Evolutionary conservation across 2,329 filamentous ascomycete genomes (phyloP), one percentile per base, ranked within the genome.

Genomic region (Talaromyces amestolkiae): DNA sequence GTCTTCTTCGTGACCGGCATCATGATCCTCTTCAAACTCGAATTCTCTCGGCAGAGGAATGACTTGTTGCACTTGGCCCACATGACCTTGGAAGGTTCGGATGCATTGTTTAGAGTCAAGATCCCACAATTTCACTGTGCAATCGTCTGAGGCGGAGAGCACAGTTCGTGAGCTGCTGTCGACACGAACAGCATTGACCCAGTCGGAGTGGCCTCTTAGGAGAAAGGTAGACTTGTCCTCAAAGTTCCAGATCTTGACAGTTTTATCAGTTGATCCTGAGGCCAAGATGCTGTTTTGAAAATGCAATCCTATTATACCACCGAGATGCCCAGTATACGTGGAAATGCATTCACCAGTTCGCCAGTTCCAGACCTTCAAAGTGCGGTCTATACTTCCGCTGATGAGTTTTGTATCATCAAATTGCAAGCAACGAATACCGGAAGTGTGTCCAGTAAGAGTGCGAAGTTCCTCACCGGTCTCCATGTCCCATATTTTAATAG

Each of bases 341-440:
- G 89, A 91, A 65, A 97, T 85, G 71, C 92, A 93, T 71, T 92
- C 87, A 56, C 95, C 95, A 0, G 92, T 97, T 68, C 91, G 87
- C 93, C 93, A 97, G 74, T 99, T 96, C 95, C 95, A 99, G 39
- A 99, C 88, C 75, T 91, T 93, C 72, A 99, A 86, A 4, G 90
- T 96, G 58, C 87, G 86, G 76, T 98, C 95, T 64, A 97, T 84
- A 74, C 91, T 93, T 61, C 93, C 95, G 65, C 91, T 96, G 74
- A 97, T 93, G 66, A 99, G 84, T 73, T 96, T 96, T 64, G 87
- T 89, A 69, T 96, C 92, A 72, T 97, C 93, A 73, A 98, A 98
- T 74, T 98, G 93, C 43, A 99, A 83, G 64, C 93, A 91, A 47
- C 95, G 87, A 67, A 99, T 91, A 7, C 92, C 92, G 47, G 87